Evolutionary conservation across 306 rosid genomes (phyloP).

Genomic region (Coriaria nepalensis): DNA sequence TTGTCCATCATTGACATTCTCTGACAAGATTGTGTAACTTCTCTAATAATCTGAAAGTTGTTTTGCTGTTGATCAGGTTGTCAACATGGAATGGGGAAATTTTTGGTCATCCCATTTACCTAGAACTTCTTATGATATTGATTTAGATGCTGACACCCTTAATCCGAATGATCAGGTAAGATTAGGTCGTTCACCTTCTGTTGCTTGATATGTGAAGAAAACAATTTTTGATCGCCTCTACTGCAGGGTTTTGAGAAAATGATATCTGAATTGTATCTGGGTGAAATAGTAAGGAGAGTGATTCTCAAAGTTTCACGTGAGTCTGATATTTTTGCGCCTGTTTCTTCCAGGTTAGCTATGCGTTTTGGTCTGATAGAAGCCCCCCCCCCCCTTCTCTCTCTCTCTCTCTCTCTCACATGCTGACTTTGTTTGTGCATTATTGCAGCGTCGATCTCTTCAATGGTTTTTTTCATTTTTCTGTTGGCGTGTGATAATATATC

Average conservation of each 20-base stretch:
- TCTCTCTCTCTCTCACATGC: too few relatives aligned
- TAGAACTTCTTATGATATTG: conserved; percentile 67
- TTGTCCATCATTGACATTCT: too few relatives aligned
- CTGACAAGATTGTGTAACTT: too few relatives aligned
- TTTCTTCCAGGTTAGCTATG: conserved; percentile 42
- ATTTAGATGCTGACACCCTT: conserved; percentile 76
- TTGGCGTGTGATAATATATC: too few relatives aligned
- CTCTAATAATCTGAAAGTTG: not conserved
- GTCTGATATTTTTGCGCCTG: conserved; percentile 54
- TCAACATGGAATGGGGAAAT: conserved; percentile 97
- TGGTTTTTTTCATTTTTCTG: too few relatives aligned
- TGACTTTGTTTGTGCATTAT: too few relatives aligned
- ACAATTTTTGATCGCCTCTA: conserved; percentile 13
- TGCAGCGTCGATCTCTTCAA: too few relatives aligned
- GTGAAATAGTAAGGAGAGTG: conserved; percentile 85
- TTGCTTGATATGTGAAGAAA: not conserved
- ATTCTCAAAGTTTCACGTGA: conserved; percentile 61
- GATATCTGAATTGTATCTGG: conserved; percentile 95
- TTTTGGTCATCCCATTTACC: conserved; percentile 93
- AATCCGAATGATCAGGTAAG: conserved; percentile 85
- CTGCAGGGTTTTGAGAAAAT: conserved; percentile 88
- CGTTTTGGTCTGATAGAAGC: conserved; percentile 60
- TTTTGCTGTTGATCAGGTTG: conserved; percentile 32
- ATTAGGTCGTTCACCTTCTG: conserved; percentile 6
- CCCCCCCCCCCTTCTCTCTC: conserved; percentile 3